Evolutionary conservation across 768 basidiomycete genomes (phyloP), one percentile per base, ranked within the genome.

Genomic region (Lactarius hengduanensis): DNA sequence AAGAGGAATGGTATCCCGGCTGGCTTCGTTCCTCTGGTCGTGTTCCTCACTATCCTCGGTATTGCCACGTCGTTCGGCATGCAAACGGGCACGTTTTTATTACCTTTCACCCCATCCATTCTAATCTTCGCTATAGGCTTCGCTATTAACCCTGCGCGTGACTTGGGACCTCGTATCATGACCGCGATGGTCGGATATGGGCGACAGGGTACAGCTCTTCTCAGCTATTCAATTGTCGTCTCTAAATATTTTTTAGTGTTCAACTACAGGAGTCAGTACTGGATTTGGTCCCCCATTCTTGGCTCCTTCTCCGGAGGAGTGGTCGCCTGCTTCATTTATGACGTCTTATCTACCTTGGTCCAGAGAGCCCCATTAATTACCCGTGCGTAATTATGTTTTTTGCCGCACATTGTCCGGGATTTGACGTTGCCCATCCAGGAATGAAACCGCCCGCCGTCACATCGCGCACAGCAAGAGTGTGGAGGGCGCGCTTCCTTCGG

Each of bases 151-250:
- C 89, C 89, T 47, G 87, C 89, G 38, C 85, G 89, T 71, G 89
- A 90, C 76, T 76, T 90, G 34, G 89, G 89, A 6, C 89, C 89
- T 2, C 81, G 89, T 10, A 70, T 90, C 40, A 74, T 89, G 72
- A 89, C 87, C 1, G 81, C 88, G 6, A 88, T 90, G 85, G 87
- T 81, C 8, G 89, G 89, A n/a, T 91, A 89, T 70, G 88, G 88
- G 26, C 75, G 74, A 72, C 78, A 80, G 47, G 84, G 73, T 73
- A 47, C 22, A 16, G 50, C 16, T 32, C 32, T 53, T 50, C 7
- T 43, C 30, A 45, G 56, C 13, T 18, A 20, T 59, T 22, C 41
- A 28, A 16, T 41, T 40, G 28, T 8, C n/a, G 13, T 56, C 34
- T 15, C 55, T 43, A 20, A 59, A 11, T 3, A 13, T 16, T 36